Evolutionary conservation across 306 rosid genomes (phyloP).

Genomic region (Ormosia emarginata): DNA sequence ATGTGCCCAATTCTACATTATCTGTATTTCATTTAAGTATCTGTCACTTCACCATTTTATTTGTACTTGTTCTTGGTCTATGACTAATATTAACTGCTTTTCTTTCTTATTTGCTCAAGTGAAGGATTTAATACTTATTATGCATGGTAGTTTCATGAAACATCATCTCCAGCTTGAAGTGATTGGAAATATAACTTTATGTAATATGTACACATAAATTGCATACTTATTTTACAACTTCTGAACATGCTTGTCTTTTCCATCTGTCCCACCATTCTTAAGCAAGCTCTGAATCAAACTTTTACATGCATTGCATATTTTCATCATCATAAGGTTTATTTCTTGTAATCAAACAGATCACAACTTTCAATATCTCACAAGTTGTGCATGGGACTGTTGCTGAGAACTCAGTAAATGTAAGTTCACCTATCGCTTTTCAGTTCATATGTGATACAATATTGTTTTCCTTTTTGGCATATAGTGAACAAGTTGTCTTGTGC

Average conservation of each 20-base stretch:
- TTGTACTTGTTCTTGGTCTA: not conserved
- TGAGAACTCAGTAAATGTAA: conserved; percentile 59
- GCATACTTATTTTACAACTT: not conserved
- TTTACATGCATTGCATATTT: not conserved
- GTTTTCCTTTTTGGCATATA: not conserved
- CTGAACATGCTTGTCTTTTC: not conserved
- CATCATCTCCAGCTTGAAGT: not conserved
- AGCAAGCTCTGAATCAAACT: not conserved
- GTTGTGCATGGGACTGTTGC: conserved; percentile 88
- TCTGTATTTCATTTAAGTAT: not conserved
- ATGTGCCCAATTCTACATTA: conserved; percentile 23
- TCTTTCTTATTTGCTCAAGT: not conserved
- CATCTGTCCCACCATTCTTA: not conserved
- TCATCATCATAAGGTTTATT: conserved; percentile 7
- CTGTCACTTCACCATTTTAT: not conserved
- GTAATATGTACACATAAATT: not conserved
- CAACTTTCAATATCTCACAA: conserved; percentile 84
- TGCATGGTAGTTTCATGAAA: not conserved
- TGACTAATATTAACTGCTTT: not conserved
- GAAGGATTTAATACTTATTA: not conserved
- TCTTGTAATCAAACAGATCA: conserved; percentile 58
- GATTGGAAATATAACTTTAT: not conserved
- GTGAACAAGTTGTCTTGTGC: conserved; percentile 29
- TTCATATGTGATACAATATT: not conserved
- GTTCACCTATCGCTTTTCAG: conserved; percentile 19